Conservation (phyloP, 192 early-diverging fungal genomes). For the Dissophora ornata region DNA sequence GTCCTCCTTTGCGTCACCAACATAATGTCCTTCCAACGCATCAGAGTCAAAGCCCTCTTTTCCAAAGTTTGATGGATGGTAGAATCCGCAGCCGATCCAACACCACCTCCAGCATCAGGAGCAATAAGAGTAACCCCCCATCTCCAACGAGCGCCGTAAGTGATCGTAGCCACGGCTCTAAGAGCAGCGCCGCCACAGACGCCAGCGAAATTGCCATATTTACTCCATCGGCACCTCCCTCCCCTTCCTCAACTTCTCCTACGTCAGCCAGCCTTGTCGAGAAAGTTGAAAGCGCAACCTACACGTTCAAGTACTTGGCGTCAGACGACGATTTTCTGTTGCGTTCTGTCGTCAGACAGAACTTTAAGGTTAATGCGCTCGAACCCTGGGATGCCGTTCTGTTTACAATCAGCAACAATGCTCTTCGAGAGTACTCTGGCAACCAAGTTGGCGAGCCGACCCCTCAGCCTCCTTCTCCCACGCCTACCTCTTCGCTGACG, state of each 20-base stretch:
- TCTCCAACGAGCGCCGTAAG: too few relatives aligned
- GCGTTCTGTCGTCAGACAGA: constrained; percentile 66
- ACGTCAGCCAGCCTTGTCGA: not conserved
- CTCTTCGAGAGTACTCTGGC: constrained; percentile 24
- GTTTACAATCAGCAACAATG: constrained; percentile 65
- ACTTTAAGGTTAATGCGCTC: constrained; percentile 73
- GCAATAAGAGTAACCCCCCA: constrained; percentile 6
- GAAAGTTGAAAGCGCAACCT: constrained; percentile 14
- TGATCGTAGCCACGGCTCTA: constrained; percentile 5
- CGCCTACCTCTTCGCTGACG: not conserved
- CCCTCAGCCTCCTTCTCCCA: not conserved
- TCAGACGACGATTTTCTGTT: constrained; percentile 81
- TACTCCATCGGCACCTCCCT: not conserved
- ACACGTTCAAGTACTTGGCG: constrained; percentile 64
- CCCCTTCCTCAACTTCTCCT: not conserved
- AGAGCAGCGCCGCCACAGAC: constrained; percentile 5
- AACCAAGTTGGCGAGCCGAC: constrained; percentile 3
- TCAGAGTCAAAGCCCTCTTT: constrained; percentile 27
- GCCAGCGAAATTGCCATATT: not conserved
- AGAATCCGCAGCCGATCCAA: constrained; percentile 9
- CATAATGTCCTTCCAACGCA: not conserved
- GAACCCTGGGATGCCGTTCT: constrained; percentile 72
- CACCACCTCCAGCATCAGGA: constrained; percentile 15
- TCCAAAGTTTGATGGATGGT: constrained; percentile 25
- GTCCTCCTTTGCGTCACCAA: not conserved